Base-by-base conservation (phyloP, 495 filamentous ascomycete genomes). In the Jackrogersella minutella region DNA sequence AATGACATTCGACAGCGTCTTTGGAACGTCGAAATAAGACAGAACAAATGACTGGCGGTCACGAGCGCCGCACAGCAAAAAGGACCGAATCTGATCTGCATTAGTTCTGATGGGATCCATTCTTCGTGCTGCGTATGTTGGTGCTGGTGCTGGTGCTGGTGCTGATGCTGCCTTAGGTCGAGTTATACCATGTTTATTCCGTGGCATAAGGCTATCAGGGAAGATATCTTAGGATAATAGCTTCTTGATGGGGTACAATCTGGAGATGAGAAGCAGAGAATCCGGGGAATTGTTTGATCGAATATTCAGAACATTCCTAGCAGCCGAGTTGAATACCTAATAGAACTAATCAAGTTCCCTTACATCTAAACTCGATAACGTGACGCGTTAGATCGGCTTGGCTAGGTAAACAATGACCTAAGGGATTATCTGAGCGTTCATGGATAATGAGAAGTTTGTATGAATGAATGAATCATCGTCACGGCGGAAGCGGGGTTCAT, bases 71-170 rank as follows among this genome's bases (percentile, higher is more conserved):
- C 51, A 46, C 52, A 52, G n/a, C 36, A 21, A 69, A 69, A 69
- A 69, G 66, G 66, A 69, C 66, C 66, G 66, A 69, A 61, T 69
- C 30, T 64, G 56, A 43, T 65, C 34, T 65, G 61, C 61, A 62
- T 65, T 65, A 58, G 66, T 22, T 53, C 44, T 62, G 30, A 52
- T 33, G 30, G 51, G 21, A 26, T 51, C 49, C 55, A 41, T 54
- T 60, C 49, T 37, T 59, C 53, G 58, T 55, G 59, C 44, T 41
- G 40, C 28, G 26, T 31, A 33, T 28, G 54, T 54, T 44, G 39
- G n/a, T n/a, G 54, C 26, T 47, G 49, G 5, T 7, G 24, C 9
- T 46, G 14, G 3, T 21, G 26, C 16, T 33, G n/a, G 33, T 24
- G 8, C 28, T 61, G 34, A 24, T 41, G 46, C 21, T 36, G 28